phyloP scores from a whole-genome alignment of 345 rosid species.

The Clausena lansium region DNA sequence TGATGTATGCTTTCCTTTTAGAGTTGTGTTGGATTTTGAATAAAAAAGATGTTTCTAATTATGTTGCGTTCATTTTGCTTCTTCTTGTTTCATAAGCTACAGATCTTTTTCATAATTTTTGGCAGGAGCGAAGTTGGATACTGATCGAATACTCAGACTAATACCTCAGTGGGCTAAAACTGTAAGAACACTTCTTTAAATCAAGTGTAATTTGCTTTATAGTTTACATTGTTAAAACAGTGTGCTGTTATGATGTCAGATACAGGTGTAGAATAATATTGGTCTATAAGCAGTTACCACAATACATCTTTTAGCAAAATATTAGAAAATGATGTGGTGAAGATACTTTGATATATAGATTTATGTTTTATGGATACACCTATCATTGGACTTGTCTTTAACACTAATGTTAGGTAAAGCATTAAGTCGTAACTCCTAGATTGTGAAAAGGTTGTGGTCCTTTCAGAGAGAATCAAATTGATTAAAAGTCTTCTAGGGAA shows the following conservation, averaged over 20 bases:
- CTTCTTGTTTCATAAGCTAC: not conserved
- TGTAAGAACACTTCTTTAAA: conserved; percentile 49
- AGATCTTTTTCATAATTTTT: conserved; percentile 22
- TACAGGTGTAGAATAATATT: not conserved
- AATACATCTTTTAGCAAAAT: not conserved
- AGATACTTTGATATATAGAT: not conserved
- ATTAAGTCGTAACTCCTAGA: not conserved
- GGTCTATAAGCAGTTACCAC: not conserved
- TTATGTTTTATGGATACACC: not conserved
- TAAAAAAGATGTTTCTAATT: not conserved
- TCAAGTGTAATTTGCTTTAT: not conserved
- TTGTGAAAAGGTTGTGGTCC: not conserved
- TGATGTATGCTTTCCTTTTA: not conserved
- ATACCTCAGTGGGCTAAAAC: conserved; percentile 76
- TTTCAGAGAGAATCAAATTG: not conserved
- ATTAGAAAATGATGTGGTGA: not conserved
- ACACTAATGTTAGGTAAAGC: not conserved
- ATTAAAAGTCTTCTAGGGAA: not conserved
- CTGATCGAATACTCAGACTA: conserved; percentile 60
- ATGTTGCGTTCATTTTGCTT: not conserved
- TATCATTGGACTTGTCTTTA: not conserved
- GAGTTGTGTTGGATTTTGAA: not conserved
- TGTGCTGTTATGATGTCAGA: not conserved
- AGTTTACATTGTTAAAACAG: not conserved
- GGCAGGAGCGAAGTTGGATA: conserved; percentile 57